These are phyloP conservation scores for Alternaria arborescens DNA, from an alignment of 2,329 filamentous ascomycete species.

Conservation along the genomic window DNA sequence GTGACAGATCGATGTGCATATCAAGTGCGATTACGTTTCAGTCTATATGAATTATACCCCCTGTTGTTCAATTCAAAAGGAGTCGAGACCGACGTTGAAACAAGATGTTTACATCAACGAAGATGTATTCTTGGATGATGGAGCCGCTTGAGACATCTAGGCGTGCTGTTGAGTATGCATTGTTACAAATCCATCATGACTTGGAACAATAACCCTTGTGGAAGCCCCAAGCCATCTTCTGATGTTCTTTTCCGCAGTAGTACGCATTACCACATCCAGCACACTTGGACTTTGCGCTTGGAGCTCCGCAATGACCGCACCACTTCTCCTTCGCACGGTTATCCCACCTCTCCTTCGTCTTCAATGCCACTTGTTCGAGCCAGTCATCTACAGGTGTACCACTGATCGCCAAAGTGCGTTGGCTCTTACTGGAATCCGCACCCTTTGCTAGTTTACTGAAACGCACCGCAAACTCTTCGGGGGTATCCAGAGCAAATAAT, in stretches of 20 bases:
- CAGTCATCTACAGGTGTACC: conserved; percentile 3
- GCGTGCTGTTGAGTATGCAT: not conserved
- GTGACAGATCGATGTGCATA: not conserved
- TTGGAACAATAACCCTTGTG: conserved; percentile 6
- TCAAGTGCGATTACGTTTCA: not conserved
- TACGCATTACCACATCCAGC: conserved; percentile 5
- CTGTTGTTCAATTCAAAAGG: not conserved
- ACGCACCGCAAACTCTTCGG: conserved; percentile 3
- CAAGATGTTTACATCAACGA: not conserved
- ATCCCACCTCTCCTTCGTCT: conserved; percentile 2
- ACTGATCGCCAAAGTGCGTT: not conserved
- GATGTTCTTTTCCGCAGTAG: conserved; percentile 5
- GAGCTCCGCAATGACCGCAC: conserved; percentile 9
- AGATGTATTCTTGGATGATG: not conserved
- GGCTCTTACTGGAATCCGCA: not conserved
- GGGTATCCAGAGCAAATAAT: conserved; percentile 4
- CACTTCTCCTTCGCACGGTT: not conserved
- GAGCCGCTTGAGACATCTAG: not conserved
- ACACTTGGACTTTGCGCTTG: conserved; percentile 1
- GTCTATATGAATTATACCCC: not conserved
- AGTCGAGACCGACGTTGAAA: not conserved
- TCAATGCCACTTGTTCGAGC: conserved; percentile 3
- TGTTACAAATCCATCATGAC: not conserved
- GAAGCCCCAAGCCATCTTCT: conserved; percentile 1
- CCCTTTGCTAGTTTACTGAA: conserved; percentile 4